These are phyloP conservation scores for Hygrocybe coccinea DNA, from an alignment of 768 basidiomycete species.

Conservation along the genomic window DNA sequence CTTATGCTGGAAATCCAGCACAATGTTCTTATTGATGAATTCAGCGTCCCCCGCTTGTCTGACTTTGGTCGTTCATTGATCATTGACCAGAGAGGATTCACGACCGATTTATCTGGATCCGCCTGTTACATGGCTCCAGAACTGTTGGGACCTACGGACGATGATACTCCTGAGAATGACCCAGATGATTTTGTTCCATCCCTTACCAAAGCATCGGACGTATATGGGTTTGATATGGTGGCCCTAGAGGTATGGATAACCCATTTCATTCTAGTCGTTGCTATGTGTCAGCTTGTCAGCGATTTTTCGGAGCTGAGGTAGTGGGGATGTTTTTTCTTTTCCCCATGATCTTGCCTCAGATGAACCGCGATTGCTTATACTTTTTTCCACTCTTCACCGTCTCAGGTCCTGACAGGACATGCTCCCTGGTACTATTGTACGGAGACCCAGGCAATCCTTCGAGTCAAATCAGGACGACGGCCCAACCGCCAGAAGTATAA, in stretches of 20 bases:
- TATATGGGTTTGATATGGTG: slow-evolving; percentile 17
- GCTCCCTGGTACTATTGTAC: too few species aligned
- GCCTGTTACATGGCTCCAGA: slow-evolving; percentile 17
- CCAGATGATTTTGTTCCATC: not conserved
- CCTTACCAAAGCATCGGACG: slow-evolving; percentile 15
- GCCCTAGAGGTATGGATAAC: slow-evolving; percentile 14
- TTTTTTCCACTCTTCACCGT: too few species aligned
- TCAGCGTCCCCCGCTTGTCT: slow-evolving; percentile 11
- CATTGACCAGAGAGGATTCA: slow-evolving; percentile 10
- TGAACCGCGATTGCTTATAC: too few species aligned
- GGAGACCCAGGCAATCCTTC: not conserved
- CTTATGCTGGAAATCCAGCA: not conserved
- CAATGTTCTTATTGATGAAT: slow-evolving; percentile 17
- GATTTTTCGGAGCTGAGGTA: not conserved
- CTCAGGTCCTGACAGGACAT: too few species aligned
- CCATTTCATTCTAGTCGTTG: too few species aligned
- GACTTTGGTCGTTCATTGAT: slow-evolving; percentile 22
- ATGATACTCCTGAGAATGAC: not conserved
- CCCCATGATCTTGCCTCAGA: too few species aligned
- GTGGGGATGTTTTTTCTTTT: too few species aligned
- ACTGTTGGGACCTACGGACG: not conserved
- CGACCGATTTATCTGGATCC: slow-evolving; percentile 10
- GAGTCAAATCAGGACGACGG: not conserved
- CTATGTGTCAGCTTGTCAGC: not conserved
- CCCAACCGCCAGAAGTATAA: not conserved